These are phyloP conservation scores for Blastomyces emzantsi DNA, from an alignment of 2,329 filamentous ascomycete genomes.

Conservation along the genomic window DNA sequence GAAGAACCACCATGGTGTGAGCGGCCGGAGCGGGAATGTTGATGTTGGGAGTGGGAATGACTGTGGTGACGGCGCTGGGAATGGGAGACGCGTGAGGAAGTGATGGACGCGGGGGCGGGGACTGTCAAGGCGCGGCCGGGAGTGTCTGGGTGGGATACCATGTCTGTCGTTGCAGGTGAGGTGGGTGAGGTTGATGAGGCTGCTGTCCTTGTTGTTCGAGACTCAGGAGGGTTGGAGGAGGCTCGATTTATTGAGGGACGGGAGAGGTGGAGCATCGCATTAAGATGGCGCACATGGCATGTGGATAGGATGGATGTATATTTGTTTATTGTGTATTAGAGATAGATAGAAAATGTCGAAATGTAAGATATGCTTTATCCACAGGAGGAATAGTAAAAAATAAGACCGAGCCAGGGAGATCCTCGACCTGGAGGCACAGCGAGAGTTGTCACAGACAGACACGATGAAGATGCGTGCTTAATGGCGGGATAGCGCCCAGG, in stretches of 20 bases:
- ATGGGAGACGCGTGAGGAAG: slow-evolving; percentile 39
- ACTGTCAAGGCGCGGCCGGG: slow-evolving; percentile 50
- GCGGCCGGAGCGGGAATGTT: slow-evolving; percentile 47
- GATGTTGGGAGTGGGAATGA: slow-evolving; percentile 53
- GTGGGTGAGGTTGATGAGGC: slow-evolving; percentile 9
- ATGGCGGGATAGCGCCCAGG: background rate
- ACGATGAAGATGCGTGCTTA: background rate
- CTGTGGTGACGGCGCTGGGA: slow-evolving; percentile 8
- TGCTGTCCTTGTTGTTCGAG: slow-evolving; percentile 3
- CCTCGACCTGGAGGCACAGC: background rate
- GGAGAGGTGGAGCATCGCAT: slow-evolving; percentile 7
- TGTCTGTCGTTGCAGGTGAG: slow-evolving; percentile 17
- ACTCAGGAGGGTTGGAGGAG: slow-evolving; percentile 8
- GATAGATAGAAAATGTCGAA: background rate
- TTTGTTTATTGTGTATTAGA: background rate
- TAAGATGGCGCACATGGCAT: slow-evolving; percentile 1
- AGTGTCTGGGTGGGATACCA: slow-evolving; percentile 39
- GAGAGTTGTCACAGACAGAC: background rate
- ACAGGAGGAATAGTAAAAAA: background rate
- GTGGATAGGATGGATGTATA: slow-evolving; percentile 4
- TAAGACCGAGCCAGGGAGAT: background rate
- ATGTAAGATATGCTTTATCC: background rate
- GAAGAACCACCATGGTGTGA: slow-evolving; percentile 70
- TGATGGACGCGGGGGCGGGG: slow-evolving; percentile 43
- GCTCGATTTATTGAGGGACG: slow-evolving; percentile 3